A percentile compares a stretch with the other conserved stretches of the same genome.
phyloP scores from a whole-genome alignment of 352 stramenopile species.

The Globisporangium cylindrosporum region DNA sequence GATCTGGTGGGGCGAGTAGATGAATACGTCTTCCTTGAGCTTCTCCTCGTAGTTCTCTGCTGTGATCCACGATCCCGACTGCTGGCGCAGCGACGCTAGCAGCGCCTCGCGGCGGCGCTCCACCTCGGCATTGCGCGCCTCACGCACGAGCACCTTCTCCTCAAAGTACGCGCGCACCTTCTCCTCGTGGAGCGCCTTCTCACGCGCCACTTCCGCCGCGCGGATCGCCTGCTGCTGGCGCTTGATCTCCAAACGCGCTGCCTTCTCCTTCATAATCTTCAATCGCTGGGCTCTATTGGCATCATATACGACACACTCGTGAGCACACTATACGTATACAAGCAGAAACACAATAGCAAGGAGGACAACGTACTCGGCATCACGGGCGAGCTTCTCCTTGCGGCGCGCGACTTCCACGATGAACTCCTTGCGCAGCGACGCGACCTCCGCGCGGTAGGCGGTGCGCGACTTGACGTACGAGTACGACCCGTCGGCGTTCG shows the following conservation, averaged over 20 bases:
- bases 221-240: slow-evolving; percentile 82
- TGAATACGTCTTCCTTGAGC: slow-evolving; percentile 83
- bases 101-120: slow-evolving; percentile 68
- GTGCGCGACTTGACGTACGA: slow-evolving; percentile 70
- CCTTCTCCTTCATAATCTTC: slow-evolving; percentile 88
- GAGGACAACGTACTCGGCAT: slow-evolving; percentile 66
- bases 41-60: slow-evolving; percentile 70
- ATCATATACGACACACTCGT: too few species aligned
- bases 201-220: slow-evolving; percentile 72
- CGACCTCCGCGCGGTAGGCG: slow-evolving; percentile 70
- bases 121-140: slow-evolving; percentile 54
- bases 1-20: slow-evolving; percentile 78
- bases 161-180: slow-evolving; percentile 76
- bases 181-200: slow-evolving; percentile 79
- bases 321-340: neutral
- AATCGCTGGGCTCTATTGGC: slow-evolving; percentile 45
- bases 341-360: neutral
- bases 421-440: slow-evolving; percentile 67
- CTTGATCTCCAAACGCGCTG: slow-evolving; percentile 84
- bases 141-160: slow-evolving; percentile 75
- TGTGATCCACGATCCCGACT: slow-evolving; percentile 73
- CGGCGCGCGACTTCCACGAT: slow-evolving; percentile 66
- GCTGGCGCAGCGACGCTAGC: slow-evolving; percentile 53
- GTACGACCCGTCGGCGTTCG: slow-evolving; percentile 45
- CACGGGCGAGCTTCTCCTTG: slow-evolving; percentile 75